Percentiles rank a stretch among this genome's conserved stretches.
Evolutionary conservation across 257 asterid species (phyloP).

Genomic region (Nicotiana otophora): DNA sequence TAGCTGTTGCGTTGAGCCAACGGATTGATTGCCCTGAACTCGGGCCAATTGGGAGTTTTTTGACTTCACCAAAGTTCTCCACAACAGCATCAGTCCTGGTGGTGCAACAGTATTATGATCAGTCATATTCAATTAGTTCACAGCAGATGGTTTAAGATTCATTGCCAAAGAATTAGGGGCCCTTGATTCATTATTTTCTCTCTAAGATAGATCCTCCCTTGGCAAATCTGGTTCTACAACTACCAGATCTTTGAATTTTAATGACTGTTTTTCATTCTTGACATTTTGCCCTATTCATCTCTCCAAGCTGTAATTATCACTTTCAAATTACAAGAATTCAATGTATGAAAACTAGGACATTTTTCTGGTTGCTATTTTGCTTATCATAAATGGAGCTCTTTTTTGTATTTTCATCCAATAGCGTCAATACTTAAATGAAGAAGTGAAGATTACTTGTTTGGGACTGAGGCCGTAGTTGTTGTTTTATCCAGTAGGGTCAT

Average conservation of each 20-base stretch:
- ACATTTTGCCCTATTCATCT: background rate
- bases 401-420: background rate
- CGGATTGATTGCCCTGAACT: slow-evolving; percentile 36
- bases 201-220: no score
- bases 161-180: background rate
- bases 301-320: background rate
- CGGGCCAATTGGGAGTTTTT: slow-evolving; percentile 36
- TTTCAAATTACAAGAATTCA: background rate
- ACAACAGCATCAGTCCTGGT: slow-evolving; percentile 50
- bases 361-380: background rate
- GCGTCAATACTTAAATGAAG: no score
- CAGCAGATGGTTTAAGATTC: background rate
- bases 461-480: no score
- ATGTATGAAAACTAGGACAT: background rate
- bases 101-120: slow-evolving; percentile 29
- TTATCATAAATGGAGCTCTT: background rate
- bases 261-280: background rate
- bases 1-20: slow-evolving; percentile 18
- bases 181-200: background rate
- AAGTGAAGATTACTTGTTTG: no score
- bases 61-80: slow-evolving; percentile 24
- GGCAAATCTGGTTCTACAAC: background rate
- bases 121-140: background rate
- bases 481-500: no score
- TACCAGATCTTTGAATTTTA: background rate